Evolutionary conservation across 345 rosid species (phyloP).

Genomic region (Viola odorata): DNA sequence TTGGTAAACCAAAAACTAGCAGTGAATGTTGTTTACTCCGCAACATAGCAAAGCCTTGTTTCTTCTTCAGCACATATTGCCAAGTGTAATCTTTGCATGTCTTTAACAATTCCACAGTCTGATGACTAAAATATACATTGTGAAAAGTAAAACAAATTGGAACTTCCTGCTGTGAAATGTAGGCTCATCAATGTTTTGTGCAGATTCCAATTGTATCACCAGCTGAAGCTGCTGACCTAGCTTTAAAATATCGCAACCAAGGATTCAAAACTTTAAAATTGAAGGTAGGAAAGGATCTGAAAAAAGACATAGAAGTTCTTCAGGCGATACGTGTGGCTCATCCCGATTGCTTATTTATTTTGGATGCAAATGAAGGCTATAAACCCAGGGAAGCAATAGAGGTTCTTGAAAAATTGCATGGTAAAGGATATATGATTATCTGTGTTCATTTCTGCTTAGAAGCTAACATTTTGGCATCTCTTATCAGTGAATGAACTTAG

Average conservation of each 20-base stretch:
- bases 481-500: not conserved
- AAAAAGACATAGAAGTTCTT: slow-evolving; percentile 70
- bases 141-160: not conserved
- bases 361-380: slow-evolving; percentile 98
- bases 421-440: slow-evolving; percentile 26
- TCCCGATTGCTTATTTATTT: slow-evolving; percentile 69
- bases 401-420: slow-evolving; percentile 70
- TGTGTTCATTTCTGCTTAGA: not conserved
- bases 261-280: slow-evolving; percentile 88
- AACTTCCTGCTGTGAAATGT: not conserved
- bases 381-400: slow-evolving; percentile 65
- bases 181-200: slow-evolving; percentile 13
- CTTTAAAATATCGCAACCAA: slow-evolving; percentile 54
- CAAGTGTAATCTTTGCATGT: not conserved
- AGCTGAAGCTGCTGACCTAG: slow-evolving; percentile 68
- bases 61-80: too few relatives aligned
- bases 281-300: slow-evolving; percentile 81
- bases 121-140: not conserved
- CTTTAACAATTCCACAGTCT: not conserved
- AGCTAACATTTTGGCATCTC: too few relatives aligned
- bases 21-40: too few relatives aligned
- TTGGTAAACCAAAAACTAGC: too few relatives aligned
- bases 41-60: too few relatives aligned
- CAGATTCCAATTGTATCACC: slow-evolving; percentile 95
- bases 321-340: slow-evolving; percentile 74